These are phyloP conservation scores for Fraxinus floribunda DNA, from an alignment of 305 asterid species.

Conservation along the genomic window DNA sequence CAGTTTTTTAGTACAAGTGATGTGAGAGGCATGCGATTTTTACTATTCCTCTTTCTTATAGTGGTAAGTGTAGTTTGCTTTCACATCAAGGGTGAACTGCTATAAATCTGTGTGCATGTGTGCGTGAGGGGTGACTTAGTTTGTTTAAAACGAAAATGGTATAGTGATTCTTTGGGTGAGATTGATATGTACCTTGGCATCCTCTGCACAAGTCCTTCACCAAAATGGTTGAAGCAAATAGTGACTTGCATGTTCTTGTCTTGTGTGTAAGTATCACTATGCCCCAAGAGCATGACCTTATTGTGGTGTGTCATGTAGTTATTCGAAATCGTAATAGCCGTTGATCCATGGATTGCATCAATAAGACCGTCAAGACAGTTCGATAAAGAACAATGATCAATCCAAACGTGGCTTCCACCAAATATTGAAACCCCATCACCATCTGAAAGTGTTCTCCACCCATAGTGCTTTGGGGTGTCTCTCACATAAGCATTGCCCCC, in stretches of 20 bases:
- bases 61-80: no score
- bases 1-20: no score
- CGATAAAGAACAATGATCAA: slow-evolving; percentile 36
- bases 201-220: slow-evolving; percentile 38
- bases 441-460: slow-evolving; percentile 27
- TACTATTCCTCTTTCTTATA: no score
- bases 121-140: neutral
- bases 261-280: slow-evolving; percentile 17
- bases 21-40: no score
- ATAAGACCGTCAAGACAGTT: slow-evolving; percentile 33
- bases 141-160: neutral
- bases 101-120: neutral
- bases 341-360: slow-evolving; percentile 35
- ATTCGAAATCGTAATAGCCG: slow-evolving; percentile 35
- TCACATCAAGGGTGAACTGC: no score
- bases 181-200: slow-evolving; percentile 29
- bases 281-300: slow-evolving; percentile 39
- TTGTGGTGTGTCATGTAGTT: slow-evolving; percentile 31
- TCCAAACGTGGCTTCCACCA: slow-evolving; percentile 30
- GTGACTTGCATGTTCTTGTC: slow-evolving; percentile 36
- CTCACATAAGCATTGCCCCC: slow-evolving; percentile 19
- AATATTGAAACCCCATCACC: slow-evolving; percentile 38
- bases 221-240: slow-evolving; percentile 38
- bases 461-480: slow-evolving; percentile 25
- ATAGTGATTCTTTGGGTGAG: neutral